Evolutionary conservation across 176 grass and related monocot species (phyloP), one percentile per base, ranked within the genome.

Genomic region (Carex scoparia): DNA sequence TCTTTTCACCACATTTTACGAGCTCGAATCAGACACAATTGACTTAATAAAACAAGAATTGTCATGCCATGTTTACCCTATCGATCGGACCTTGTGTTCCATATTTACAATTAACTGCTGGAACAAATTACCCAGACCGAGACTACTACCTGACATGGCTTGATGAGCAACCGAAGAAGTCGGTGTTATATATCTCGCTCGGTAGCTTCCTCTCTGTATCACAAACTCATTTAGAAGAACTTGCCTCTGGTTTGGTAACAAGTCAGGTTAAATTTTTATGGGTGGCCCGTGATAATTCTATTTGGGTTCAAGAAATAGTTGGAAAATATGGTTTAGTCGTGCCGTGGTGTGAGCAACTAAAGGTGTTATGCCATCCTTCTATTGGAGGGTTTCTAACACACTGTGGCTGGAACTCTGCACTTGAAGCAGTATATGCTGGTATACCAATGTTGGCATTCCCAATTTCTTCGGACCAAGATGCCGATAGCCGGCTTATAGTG

Each of bases 191-290:
- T 11, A 84, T 89, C 30, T 91, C 90, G 12, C 32, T 91, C 2
- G 87, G 90, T 58, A 91, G 79, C 79, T 91, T 91, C 70, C 87
- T 91, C 19, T 86, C 87, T 7, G 84, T 89, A 33, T 85, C 90
- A 23, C 46, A 53, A 13, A 58, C 84, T 64, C 87, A 89, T 66
- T 63, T 86, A 48, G 84, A 88, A n/a, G 90, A 91, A 87, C 71
- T 88, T 63, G 84, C 84, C 11, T 65, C 38, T 69, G 87, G 87
- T 42, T 65, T 91, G 23, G 23, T 23, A 23, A 23, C 23, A 23
- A 23, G 23, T 23, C 23, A 23, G 23, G 23, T 23, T 23, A 23
- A 23, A 23, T 23, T 23, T 23, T 23, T 23, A 23, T 23, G 23
- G 23, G 23, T 23, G 23, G 23, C 23, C 23, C 23, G 23, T 23